Base-by-base conservation (phyloP, 345 rosid genomes). In the Eucalyptus caleyi region DNA sequence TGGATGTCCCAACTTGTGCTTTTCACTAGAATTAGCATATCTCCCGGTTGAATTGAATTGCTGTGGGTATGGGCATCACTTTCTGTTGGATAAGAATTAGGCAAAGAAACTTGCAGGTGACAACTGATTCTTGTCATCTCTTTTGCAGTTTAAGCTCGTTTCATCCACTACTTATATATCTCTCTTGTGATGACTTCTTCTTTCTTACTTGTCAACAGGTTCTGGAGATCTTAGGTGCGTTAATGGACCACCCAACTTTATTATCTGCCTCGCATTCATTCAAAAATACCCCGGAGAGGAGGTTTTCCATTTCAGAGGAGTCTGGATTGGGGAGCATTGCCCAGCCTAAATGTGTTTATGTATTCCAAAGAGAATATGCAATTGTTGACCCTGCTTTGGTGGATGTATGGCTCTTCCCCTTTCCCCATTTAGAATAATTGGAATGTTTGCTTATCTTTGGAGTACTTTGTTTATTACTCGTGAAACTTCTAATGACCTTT, bases 361-460 rank as follows among this genome's bases (percentile, higher is more conserved):
- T 97, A 81, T 96, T 96, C 92, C 99, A 97, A 92, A 92, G 96
- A 90, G 99, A 97, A 91, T 96, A 91, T 88, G 98, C 98, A 10
- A 92, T 94, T 4, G 98, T 97, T 88, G 91, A 94, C 90, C 98
- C 97, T 89, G 91, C 94, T 1, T 92, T 92, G 90, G 99, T 94
- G 11, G 94, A 96, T 93, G 99, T 97, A 94, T 89, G 94, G 81
- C 86, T 65, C 19, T 27, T 56, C 40, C 47, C 32, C 86, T 42
- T 50, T 40, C 50, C 47, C 3, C 40, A 27, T 40, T 89, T 54
- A 34, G 42, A 51, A 32, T 80, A 21, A 50, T 86, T 67, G 40
- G 26, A 49, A 72, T 72, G 26, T 19, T 72, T 72, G 26, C 87
- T 85, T 85, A 26, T 85, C 53, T 47, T 85, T 72, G 26, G 26